These are phyloP conservation scores for Pisolithus sp. DNA, from an alignment of 768 basidiomycete genomes.

Conservation along the genomic window DNA sequence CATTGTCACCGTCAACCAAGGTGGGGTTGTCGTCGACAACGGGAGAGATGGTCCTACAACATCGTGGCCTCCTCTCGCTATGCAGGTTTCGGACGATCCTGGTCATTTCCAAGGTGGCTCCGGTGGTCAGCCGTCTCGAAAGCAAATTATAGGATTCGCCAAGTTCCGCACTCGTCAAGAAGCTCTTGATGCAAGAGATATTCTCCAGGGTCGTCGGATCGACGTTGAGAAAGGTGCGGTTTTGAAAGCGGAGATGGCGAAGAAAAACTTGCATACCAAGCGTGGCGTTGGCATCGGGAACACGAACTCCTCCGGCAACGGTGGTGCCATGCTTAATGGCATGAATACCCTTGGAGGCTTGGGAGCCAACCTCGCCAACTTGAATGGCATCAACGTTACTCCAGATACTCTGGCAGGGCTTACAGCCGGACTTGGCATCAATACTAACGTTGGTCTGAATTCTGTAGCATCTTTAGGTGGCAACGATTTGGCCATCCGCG, in stretches of 20 bases:
- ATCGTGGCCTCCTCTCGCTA: slow-evolving; percentile 50
- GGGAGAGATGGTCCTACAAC: slow-evolving; percentile 67
- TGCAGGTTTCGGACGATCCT: slow-evolving; percentile 28
- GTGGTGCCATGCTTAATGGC: slow-evolving; percentile 21
- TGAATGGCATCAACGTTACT: slow-evolving; percentile 21
- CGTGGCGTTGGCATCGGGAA: slow-evolving; percentile 72
- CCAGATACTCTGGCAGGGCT: slow-evolving; percentile 23
- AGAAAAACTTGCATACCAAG: slow-evolving; percentile 98
- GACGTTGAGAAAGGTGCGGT: slow-evolving; percentile 91
- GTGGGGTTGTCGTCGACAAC: slow-evolving; percentile 74
- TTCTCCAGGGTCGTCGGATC: slow-evolving; percentile 82
- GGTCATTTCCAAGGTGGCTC: slow-evolving; percentile 25
- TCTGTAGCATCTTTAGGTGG: slow-evolving; percentile 19
- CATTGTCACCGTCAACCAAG: slow-evolving; percentile 75
- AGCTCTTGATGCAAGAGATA: slow-evolving; percentile 81
- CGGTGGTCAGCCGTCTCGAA: slow-evolving; percentile 53
- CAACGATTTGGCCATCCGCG: slow-evolving; percentile 32
- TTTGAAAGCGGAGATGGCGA: slow-evolving; percentile 98
- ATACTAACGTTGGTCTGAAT: slow-evolving; percentile 21
- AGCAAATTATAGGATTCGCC: slow-evolving; percentile 98
- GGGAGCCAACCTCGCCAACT: slow-evolving; percentile 19
- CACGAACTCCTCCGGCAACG: slow-evolving; percentile 17
- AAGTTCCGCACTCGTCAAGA: slow-evolving; percentile 87
- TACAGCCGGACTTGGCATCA: slow-evolving; percentile 25
- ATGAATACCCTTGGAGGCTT: slow-evolving; percentile 18